Conservation (phyloP, 2,329 filamentous ascomycete species). For the Aspergillus sp. region DNA sequence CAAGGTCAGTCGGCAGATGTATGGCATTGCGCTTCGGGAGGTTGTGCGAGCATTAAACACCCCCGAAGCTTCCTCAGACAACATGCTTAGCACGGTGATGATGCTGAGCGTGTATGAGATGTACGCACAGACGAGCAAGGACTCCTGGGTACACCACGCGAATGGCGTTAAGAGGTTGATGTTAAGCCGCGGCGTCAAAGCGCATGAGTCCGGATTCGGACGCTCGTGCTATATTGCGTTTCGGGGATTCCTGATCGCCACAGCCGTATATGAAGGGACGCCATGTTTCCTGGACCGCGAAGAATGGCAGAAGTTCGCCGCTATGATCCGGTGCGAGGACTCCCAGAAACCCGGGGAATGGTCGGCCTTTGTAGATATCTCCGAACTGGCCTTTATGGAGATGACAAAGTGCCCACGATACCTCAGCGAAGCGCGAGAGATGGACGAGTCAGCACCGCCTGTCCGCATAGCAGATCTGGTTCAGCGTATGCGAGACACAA, state of each 20-base stretch:
- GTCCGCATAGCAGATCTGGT: slow-evolving; percentile 4
- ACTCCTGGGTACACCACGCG: slow-evolving; percentile 33
- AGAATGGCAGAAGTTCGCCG: slow-evolving; percentile 27
- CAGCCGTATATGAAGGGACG: slow-evolving; percentile 26
- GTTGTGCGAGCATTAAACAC: slow-evolving; percentile 24
- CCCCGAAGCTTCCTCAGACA: slow-evolving; percentile 22
- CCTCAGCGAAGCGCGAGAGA: slow-evolving; percentile 16
- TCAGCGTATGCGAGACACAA: slow-evolving; percentile 13
- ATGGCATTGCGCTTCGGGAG: slow-evolving; percentile 26
- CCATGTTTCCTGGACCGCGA: slow-evolving; percentile 32
- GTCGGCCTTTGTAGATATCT: slow-evolving; percentile 17
- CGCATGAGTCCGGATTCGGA: slow-evolving; percentile 25
- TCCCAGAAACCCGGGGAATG: slow-evolving; percentile 17
- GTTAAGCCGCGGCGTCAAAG: slow-evolving; percentile 26
- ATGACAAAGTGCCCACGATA: slow-evolving; percentile 24
- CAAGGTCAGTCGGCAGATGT: slow-evolving; percentile 23
- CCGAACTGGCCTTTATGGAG: slow-evolving; percentile 21
- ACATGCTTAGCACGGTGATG: slow-evolving; percentile 31
- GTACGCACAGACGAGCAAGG: slow-evolving; percentile 31
- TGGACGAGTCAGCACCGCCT: not conserved
- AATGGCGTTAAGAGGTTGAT: slow-evolving; percentile 33
- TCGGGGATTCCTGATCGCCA: slow-evolving; percentile 32
- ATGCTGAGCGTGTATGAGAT: slow-evolving; percentile 37
- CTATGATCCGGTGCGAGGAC: slow-evolving; percentile 19
- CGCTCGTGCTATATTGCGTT: slow-evolving; percentile 33